Evolutionary conservation across 148 eudicot species (phyloP), one percentile per base, ranked within the genome.

Genomic region (Arbutus unedo): DNA sequence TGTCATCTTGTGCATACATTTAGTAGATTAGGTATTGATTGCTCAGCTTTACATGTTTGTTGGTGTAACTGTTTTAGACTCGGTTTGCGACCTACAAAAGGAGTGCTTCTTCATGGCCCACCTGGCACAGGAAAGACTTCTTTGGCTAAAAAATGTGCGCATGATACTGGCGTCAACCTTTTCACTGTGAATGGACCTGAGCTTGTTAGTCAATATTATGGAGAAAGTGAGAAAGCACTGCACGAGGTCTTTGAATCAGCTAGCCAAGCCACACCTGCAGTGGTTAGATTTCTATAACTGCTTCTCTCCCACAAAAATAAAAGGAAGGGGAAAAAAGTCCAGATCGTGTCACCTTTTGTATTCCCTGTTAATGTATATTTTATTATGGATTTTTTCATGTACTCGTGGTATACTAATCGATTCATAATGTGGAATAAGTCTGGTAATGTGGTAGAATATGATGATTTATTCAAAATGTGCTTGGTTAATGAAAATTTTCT

Each of bases 91-190:
- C 90, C 96, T 83, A 91, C 90, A 84, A 96, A 93, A 76, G 99
- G 99, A 87, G 98, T 96, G 87, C 92, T 96, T 86, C 97, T 96
- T 90, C 91, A 96, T 79, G 99, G 99, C 49, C 93, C 99, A 79
- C 91, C 97, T 47, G 99, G 99, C 86, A 94, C 98, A 44, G 99
- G 99, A 66, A 96, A 96, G 93, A 94, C 98, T 67, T 91, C 93
- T 79, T 89, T 96, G 91, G 94, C 92, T 84, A 89, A 85, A 78
- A 85, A 88, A 67, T 93, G 98, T 93, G 94, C 88, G 70, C 90
- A 62, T 86, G 96, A 96, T 88, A 90, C 93, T 72, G 98, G 98
- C 53, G 88, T 94, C 80, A 92, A 87, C 79, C 82, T 94, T 74
- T 94, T 96, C 81, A 88, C 85, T 78, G 91, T 96, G 70, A 94